Evolutionary conservation across 1,139 yeast species (phyloP), one percentile per base, ranked within the genome.

Genomic region (Blastobotrys elegans): DNA sequence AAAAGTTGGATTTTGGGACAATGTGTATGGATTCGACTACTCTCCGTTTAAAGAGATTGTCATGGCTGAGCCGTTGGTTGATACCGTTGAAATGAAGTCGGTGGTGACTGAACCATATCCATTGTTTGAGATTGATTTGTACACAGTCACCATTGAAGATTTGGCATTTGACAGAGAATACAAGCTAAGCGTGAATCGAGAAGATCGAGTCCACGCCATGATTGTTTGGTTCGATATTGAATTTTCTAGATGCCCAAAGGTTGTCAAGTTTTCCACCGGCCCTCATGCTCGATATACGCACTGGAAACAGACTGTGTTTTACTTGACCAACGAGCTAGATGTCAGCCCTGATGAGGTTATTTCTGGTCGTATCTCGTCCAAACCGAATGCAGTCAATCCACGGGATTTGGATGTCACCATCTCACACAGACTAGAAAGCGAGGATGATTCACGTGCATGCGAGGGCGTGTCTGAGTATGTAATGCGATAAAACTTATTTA

Each of bases 251-350:
- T 60, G 69, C 50, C 67, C 64, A 48, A 65, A 68, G 56, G 66
- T 69, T 20, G 62, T 70, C 50, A 56, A 57, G 32, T 71, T 72
- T 57, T 69, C 75, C 21, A 72, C 76, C 17, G 76, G 76, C 4
- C 76, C 76, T 5, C 70, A 67, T 43, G 71, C 74, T 26, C 65
- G 63, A 48, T 69, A 69, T 62, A 72, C 76, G 10, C 76, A 72
- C 60, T 94, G 99, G 99, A 94, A 92, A 68, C 98, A 92, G 71
- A 86, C 97, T 17, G 95, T 92, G 1, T 89, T 94, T 70, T 94
- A 92, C 69, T 76, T 92, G 65, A 81, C 79, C 60, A 88, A 87
- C 61, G 95, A 86, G 30, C 70, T 90, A 56, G 85, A 84, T 62
- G 72, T 88, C 56, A 84, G 82, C 63, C 74, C 76, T 56, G 96